phyloP scores from a whole-genome alignment of 768 basidiomycete genomes.

The Mycena metata region DNA sequence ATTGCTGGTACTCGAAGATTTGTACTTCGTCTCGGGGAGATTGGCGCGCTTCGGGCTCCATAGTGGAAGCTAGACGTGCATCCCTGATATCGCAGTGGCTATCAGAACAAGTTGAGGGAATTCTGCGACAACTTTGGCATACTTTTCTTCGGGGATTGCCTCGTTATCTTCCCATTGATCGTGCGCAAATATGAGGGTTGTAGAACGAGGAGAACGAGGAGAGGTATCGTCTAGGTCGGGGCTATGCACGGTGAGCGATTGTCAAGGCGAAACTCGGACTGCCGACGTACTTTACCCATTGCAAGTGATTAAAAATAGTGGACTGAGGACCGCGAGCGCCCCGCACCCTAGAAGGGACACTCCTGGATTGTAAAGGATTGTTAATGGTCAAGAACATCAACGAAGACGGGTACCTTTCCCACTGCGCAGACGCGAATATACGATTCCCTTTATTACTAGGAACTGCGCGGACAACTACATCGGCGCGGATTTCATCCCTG shows the following conservation, averaged over 20 bases:
- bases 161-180: constrained; percentile 33
- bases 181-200: constrained; percentile 30
- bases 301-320: constrained; percentile 22
- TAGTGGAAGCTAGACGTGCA: no score
- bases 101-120: neutral
- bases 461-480: neutral
- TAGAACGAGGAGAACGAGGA: constrained; percentile 14
- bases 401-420: constrained; percentile 12
- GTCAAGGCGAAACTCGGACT: neutral
- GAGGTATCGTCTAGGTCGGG: neutral
- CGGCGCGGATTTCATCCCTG: constrained; percentile 5
- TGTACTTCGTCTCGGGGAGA: neutral
- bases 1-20: neutral
- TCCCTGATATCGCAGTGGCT: neutral
- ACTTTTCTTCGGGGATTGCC: neutral
- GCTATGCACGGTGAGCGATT: constrained; percentile 7
- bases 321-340: constrained; percentile 17
- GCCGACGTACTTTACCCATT: constrained; percentile 13
- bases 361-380: neutral
- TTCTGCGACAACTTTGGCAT: neutral
- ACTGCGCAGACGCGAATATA: constrained; percentile 27
- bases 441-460: constrained; percentile 1
- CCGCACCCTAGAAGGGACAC: constrained; percentile 13
- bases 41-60: neutral
- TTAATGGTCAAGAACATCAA: neutral